Conservation (phyloP, 257 asterid genomes). For the Nicotiana obtusifolia region DNA sequence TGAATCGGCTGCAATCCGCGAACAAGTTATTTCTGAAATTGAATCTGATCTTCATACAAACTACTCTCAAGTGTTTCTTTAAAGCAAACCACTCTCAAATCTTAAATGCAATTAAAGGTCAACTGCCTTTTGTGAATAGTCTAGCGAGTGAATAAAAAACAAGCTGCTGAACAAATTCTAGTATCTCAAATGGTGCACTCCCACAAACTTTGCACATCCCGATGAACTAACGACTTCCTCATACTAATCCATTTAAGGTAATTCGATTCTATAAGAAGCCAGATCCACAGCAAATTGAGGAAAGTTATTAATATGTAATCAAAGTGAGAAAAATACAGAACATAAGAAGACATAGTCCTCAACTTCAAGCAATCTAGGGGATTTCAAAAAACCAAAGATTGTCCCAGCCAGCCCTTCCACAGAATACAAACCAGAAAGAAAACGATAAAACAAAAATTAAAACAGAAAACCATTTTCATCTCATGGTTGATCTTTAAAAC, state of each 20-base stretch:
- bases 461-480: neutral
- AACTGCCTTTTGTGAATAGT: neutral
- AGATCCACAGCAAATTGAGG: slow-evolving; percentile 7
- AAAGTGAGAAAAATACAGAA: neutral
- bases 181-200: slow-evolving; percentile 5
- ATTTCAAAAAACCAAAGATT: neutral
- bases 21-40: neutral
- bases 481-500: neutral
- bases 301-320: neutral
- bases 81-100: neutral
- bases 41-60: neutral
- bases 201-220: slow-evolving; percentile 16
- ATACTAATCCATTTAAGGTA: slow-evolving; percentile 18
- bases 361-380: neutral
- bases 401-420: neutral
- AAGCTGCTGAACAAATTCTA: slow-evolving; percentile 16
- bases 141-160: slow-evolving; percentile 1
- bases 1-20: neutral
- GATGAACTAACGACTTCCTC: slow-evolving; percentile 18
- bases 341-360: neutral
- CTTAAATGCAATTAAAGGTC: neutral
- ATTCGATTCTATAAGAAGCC: slow-evolving; percentile 5
- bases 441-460: neutral
- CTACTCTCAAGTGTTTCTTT: neutral
- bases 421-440: neutral